Percentiles rank a stretch among this genome's conserved stretches.
Evolutionary conservation across 805 yeast species (phyloP).

Genomic region (Hanseniaspora jakobsenii): DNA sequence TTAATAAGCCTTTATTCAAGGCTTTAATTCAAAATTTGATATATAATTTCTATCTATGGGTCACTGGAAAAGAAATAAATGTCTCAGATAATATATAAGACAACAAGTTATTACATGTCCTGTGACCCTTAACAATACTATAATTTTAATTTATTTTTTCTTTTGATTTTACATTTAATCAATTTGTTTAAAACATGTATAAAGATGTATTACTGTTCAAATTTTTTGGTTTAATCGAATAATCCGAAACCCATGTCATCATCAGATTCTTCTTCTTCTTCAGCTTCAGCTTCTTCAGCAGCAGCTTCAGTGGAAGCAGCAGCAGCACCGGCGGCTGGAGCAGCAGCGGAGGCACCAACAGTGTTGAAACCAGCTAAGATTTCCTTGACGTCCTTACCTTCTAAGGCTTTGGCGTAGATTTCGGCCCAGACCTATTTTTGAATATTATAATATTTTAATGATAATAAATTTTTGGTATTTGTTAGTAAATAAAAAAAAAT

Average conservation of each 20-base stretch:
- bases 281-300: constrained; percentile 47
- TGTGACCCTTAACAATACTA: no score
- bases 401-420: constrained; percentile 71
- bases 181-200: neutral
- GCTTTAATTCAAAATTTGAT: no score
- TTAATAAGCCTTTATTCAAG: no score
- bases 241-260: constrained; percentile 90
- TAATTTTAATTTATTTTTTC: no score
- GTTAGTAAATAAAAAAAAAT: constrained; percentile 14
- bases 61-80: neutral
- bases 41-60: neutral
- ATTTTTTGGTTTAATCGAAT: constrained; percentile 53
- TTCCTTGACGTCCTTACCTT: constrained; percentile 63
- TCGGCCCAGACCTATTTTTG: constrained; percentile 53
- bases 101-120: no score
- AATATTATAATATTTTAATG: neutral
- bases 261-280: constrained; percentile 57
- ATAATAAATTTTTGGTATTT: neutral
- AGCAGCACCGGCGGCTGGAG: constrained; percentile 35
- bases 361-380: constrained; percentile 49
- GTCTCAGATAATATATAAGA: no score
- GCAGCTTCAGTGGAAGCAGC: constrained; percentile 42
- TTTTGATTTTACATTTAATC: no score
- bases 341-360: constrained; percentile 32
- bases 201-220: neutral